phyloP scores from a whole-genome alignment of 2,329 filamentous ascomycete species.

The Fusarium austroafricanum region DNA sequence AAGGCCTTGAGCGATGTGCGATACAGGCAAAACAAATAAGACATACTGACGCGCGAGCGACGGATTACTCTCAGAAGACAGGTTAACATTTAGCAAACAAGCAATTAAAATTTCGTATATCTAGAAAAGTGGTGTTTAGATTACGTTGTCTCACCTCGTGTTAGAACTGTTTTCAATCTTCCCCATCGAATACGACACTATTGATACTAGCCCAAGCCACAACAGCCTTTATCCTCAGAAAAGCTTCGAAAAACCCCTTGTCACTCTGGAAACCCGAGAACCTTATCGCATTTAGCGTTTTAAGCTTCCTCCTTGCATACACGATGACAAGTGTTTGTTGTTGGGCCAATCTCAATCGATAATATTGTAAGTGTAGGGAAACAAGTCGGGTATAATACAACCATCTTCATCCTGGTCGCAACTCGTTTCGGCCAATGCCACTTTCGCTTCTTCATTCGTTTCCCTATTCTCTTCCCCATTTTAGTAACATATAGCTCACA shows the following conservation, averaged over 20 bases:
- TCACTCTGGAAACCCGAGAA: slow-evolving; percentile 28
- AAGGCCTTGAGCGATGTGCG: too few relatives aligned
- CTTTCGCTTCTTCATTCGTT: accelerated
- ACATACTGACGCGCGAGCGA: too few relatives aligned
- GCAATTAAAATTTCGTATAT: too few relatives aligned
- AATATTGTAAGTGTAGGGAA: too few relatives aligned
- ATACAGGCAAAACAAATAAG: too few relatives aligned
- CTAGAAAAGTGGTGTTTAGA: neutral
- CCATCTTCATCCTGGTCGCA: accelerated
- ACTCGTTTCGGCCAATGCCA: too few relatives aligned
- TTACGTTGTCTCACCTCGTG: neutral
- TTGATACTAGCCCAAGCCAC: neutral
- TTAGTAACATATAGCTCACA: accelerated
- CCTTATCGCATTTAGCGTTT: neutral
- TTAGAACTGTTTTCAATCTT: neutral
- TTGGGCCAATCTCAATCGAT: slow-evolving; percentile 7
- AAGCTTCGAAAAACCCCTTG: neutral
- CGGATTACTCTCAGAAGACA: too few relatives aligned
- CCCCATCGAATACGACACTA: neutral
- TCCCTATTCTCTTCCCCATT: neutral
- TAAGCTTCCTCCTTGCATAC: slow-evolving; percentile 12
- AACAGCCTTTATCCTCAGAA: neutral
- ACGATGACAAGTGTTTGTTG: slow-evolving; percentile 14
- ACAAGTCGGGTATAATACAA: neutral
- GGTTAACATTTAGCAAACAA: too few relatives aligned